Percentiles rank a stretch among this genome's conserved stretches.
phyloP scores from a whole-genome alignment of 2,329 filamentous ascomycete genomes.

The Trichoderma hamatum region DNA sequence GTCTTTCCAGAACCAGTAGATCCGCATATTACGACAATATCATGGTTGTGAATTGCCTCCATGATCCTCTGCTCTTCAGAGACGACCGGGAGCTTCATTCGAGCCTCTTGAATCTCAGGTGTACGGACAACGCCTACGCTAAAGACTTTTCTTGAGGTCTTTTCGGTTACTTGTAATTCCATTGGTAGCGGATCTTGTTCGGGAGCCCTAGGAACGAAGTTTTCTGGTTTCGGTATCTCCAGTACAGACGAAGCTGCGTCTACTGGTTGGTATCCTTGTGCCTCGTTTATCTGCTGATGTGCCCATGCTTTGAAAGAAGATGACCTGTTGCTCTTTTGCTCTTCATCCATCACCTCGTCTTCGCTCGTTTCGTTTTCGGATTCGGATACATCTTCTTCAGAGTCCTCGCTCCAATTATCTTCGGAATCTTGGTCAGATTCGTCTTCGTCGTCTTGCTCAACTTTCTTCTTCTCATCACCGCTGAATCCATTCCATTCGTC shows the following conservation, averaged over 20 bases:
- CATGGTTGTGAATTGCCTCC: slow-evolving; percentile 93
- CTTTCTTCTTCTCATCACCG: slow-evolving; percentile 48
- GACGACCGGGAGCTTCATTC: slow-evolving; percentile 83
- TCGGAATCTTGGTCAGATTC: slow-evolving; percentile 38
- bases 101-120: slow-evolving; percentile 74
- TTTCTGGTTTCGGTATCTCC: slow-evolving; percentile 58
- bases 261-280: slow-evolving; percentile 65
- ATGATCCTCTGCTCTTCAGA: slow-evolving; percentile 97
- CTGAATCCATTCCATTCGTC: slow-evolving; percentile 65
- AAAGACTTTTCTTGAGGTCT: slow-evolving; percentile 70
- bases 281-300: slow-evolving; percentile 79
- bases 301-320: slow-evolving; percentile 95
- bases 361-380: slow-evolving; percentile 41
- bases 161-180: slow-evolving; percentile 64
- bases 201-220: slow-evolving; percentile 67
- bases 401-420: slow-evolving; percentile 34
- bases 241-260: slow-evolving; percentile 48
- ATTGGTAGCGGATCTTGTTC: slow-evolving; percentile 73
- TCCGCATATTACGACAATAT: slow-evolving; percentile 89
- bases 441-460: slow-evolving; percentile 36
- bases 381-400: slow-evolving; percentile 37
- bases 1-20: slow-evolving; percentile 97
- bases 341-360: slow-evolving; percentile 36
- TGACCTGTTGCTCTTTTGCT: slow-evolving; percentile 40
- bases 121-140: slow-evolving; percentile 72